Percentiles rank a stretch among this genome's conserved stretches.
These are phyloP conservation scores for Chaetomium tenue DNA, from an alignment of 495 filamentous ascomycete species.

Conservation along the genomic window DNA sequence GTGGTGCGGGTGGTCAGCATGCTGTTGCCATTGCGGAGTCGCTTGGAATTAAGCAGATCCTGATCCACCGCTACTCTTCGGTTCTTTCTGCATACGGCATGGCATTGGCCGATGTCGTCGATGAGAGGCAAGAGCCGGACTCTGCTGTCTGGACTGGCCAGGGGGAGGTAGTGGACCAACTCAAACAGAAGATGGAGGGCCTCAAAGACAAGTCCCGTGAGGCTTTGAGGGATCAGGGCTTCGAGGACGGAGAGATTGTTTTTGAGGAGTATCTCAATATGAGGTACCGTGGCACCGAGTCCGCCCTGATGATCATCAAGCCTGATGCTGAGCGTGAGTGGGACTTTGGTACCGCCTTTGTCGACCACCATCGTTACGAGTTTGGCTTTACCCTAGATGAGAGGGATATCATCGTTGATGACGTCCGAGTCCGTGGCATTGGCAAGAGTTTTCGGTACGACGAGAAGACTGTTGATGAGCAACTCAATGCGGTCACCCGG, in stretches of 20 bases:
- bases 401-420: constrained; percentile 88
- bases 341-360: constrained; percentile 80
- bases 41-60: constrained; percentile 80
- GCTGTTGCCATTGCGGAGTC: constrained; percentile 92
- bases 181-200: constrained; percentile 58
- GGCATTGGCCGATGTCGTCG: constrained; percentile 92
- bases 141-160: constrained; percentile 72
- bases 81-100: constrained; percentile 96
- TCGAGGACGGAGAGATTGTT: constrained; percentile 65
- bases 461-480: constrained; percentile 76
- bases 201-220: constrained; percentile 66
- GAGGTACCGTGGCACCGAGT: constrained; percentile 84
- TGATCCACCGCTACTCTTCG: constrained; percentile 90
- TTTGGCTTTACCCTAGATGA: constrained; percentile 92
- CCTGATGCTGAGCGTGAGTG: constrained; percentile 63
- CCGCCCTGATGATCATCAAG: constrained; percentile 78
- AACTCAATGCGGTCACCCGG: constrained; percentile 64
- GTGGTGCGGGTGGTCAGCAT: constrained; percentile 93
- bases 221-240: constrained; percentile 70
- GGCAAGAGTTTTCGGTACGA: constrained; percentile 77
- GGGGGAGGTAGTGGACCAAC: constrained; percentile 50
- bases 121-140: constrained; percentile 87
- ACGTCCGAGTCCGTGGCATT: constrained; percentile 85
- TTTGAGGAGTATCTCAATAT: constrained; percentile 91
- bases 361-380: constrained; percentile 85